Conservation (phyloP, 2,329 filamentous ascomycete genomes). For the Clonostachys sp. region DNA sequence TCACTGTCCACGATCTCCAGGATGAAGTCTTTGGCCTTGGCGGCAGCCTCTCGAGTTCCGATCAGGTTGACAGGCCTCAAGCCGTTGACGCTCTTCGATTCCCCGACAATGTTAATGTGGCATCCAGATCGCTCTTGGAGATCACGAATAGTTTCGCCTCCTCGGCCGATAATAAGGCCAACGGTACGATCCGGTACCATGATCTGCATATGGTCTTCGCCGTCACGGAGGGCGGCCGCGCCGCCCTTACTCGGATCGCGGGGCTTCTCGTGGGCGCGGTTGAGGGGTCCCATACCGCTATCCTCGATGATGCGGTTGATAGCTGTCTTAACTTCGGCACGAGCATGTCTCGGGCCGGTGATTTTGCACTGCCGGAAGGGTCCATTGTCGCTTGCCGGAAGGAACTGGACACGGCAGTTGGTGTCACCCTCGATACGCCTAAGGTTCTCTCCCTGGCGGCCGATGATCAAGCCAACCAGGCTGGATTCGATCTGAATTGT, state of each 20-base stretch:
- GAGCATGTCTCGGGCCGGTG: conserved; percentile 65
- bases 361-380: conserved; percentile 82
- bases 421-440: conserved; percentile 80
- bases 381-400: conserved; percentile 71
- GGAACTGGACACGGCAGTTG: conserved; percentile 80
- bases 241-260: conserved; percentile 30
- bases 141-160: conserved; percentile 88
- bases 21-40: conserved; percentile 79
- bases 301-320: conserved; percentile 89
- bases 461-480: conserved; percentile 86
- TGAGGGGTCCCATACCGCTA: conserved; percentile 47
- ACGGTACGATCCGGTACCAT: conserved; percentile 94
- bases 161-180: conserved; percentile 88
- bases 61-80: conserved; percentile 88
- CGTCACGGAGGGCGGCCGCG: conserved; percentile 59
- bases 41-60: conserved; percentile 69
- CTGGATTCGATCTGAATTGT: conserved; percentile 83
- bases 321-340: conserved; percentile 73
- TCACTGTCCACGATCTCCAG: conserved; percentile 94
- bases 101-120: conserved; percentile 91
- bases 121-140: conserved; percentile 89
- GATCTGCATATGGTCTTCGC: conserved; percentile 84
- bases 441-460: conserved; percentile 83
- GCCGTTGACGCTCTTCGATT: conserved; percentile 89
- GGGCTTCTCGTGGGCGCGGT: conserved; percentile 34